Evolutionary conservation across 208 protist genomes (phyloP), one percentile per base, ranked within the genome.

Genomic region (Polymyxa betae): DNA sequence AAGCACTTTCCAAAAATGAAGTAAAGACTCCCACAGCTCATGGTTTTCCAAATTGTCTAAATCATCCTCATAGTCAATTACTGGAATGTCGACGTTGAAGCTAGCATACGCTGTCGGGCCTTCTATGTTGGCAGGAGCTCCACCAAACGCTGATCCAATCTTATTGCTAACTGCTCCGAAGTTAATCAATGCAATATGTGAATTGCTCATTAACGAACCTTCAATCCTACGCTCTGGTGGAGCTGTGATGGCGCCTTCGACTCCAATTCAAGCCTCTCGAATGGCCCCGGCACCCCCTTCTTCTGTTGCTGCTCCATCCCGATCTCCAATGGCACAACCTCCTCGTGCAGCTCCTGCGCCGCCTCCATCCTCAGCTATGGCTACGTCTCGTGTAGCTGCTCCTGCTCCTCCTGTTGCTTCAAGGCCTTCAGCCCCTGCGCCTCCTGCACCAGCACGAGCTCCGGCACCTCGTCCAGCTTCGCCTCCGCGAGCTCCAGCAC

Each of bases 181-280:
- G n/a, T n/a, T 82, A 16, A 82, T 82, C 72, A 82, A 82, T 35
- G 72, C 72, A 35, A 82, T 82, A 35, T 82, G 72, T 35, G 72
- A 82, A 43, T n/a, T 82, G 5, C 16, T 82, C 16, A 82, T 82
- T 43, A n/a, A 5, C 12, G 72, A 82, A 38, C 72, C 72, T 35
- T 45, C 35, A 5, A 82, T 82, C 5, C 5, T 82, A 20, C 35
- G 72, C 16, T 24, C 49, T 24, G 24, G 5, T 5, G 49, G 5
- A 24, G 12, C 49, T 29, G 5, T 24, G 5, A 24, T 24, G 49
- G 24, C 49, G 24, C 49, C 49, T 60, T 29, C 49, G 5, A 24
- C 12, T 60, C 24, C 5, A 29, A 24, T 24, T 29, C 5, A 24
- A 29, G 5, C 49, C 49, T 60, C 49, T 5, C 49, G 24, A 5